Conservation (phyloP, 1,284 basidiomycete species). For the Ceratobasidium sp. region DNA sequence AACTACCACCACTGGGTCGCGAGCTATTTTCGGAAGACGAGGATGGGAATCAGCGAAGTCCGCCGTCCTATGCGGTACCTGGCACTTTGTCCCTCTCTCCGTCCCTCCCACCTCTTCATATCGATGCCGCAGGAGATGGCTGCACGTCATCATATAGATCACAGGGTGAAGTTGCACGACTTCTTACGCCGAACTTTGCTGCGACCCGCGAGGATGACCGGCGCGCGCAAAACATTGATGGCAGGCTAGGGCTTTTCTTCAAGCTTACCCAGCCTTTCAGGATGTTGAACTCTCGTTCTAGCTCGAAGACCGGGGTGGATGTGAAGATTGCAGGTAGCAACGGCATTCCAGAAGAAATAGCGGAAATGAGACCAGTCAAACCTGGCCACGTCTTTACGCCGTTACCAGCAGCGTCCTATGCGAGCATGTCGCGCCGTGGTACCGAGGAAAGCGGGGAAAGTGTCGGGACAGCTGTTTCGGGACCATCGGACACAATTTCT, state of each 20-base stretch:
- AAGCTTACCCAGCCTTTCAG: constrained; percentile 29
- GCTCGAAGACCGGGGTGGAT: neutral
- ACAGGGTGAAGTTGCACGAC: neutral
- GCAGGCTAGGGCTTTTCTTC: constrained; percentile 15
- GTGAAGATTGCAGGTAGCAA: neutral
- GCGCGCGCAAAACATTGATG: neutral
- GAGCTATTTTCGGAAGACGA: constrained; percentile 30
- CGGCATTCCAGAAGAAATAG: neutral
- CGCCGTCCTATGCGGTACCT: constrained; percentile 12
- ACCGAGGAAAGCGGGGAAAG: neutral
- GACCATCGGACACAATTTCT: neutral
- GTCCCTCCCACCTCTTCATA: neutral
- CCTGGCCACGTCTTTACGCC: neutral
- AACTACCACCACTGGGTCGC: constrained; percentile 18
- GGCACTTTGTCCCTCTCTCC: neutral
- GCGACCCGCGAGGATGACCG: neutral
- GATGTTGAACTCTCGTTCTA: constrained; percentile 1
- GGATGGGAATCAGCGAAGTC: neutral
- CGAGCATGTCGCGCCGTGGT: neutral
- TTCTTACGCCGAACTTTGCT: constrained; percentile 31
- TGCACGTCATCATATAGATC: neutral
- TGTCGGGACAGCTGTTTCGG: neutral
- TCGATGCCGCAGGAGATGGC: too few species aligned
- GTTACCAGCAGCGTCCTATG: neutral
- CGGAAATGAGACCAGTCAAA: too few species aligned